A percentile compares a stretch with the other conserved stretches of the same genome.
Conservation (phyloP, 2,329 filamentous ascomycete genomes). For the Furcasterigmium furcatum region DNA sequence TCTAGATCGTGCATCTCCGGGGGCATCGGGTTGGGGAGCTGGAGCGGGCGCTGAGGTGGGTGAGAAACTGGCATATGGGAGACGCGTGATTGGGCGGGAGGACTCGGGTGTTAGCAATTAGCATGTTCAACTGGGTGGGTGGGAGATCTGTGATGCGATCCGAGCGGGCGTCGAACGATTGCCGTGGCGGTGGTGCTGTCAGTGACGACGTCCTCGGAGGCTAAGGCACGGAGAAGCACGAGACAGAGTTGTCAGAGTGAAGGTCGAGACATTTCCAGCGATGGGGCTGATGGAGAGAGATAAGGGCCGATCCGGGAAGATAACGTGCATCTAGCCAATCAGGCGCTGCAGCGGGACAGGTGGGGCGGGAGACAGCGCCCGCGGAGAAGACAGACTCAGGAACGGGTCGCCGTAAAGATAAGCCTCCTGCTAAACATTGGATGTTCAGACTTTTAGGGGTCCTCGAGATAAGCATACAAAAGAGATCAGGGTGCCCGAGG, state of each 20-base stretch:
- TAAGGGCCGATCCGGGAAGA: background rate
- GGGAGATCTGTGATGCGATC: background rate
- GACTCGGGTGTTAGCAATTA: background rate
- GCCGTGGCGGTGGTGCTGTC: background rate
- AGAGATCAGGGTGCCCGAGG: background rate
- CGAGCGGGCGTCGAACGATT: background rate
- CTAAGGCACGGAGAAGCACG: background rate
- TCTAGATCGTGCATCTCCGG: too few relatives aligned
- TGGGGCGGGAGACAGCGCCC: background rate
- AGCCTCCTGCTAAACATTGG: background rate
- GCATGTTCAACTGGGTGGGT: background rate
- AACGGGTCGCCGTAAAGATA: background rate
- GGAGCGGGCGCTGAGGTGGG: background rate
- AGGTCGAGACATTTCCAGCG: background rate
- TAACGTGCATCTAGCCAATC: background rate
- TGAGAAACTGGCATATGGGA: background rate
- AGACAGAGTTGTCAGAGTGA: background rate
- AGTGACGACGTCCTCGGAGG: background rate
- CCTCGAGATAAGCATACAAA: background rate
- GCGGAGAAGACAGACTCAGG: background rate
- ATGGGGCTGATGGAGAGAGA: background rate
- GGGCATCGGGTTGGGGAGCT: too few relatives aligned
- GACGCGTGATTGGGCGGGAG: background rate
- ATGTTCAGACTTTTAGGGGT: background rate
- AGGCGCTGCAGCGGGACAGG: background rate